phyloP scores from a whole-genome alignment of 2,329 filamentous ascomycete species.

The Fusarium heterosporum region DNA sequence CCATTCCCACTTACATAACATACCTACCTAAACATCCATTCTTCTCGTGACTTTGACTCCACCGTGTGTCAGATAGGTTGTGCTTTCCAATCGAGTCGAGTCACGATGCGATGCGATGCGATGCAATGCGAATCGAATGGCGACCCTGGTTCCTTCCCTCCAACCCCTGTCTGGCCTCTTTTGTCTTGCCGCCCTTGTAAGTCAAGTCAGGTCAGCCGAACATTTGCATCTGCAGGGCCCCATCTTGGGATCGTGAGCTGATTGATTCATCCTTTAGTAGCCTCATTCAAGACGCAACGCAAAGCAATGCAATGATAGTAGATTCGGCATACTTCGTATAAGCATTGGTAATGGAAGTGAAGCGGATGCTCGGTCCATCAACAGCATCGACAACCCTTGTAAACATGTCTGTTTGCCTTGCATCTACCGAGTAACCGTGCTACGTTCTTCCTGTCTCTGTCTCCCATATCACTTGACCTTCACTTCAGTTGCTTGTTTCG shows the following conservation, averaged over 20 bases:
- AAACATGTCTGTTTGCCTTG: not conserved
- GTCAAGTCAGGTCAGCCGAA: constrained; percentile 20
- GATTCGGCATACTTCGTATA: not conserved
- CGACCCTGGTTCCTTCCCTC: constrained; percentile 31
- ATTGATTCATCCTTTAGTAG: constrained; percentile 23
- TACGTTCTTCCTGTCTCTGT: constrained; percentile 25
- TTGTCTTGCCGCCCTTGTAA: constrained; percentile 39
- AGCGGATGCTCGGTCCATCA: constrained; percentile 19
- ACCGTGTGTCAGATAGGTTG: constrained; percentile 22
- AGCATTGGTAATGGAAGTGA: not conserved
- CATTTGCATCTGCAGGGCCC: constrained; percentile 30
- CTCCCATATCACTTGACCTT: constrained; percentile 23
- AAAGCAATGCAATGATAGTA: not conserved
- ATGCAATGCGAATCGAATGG: constrained; percentile 16
- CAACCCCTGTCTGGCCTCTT: constrained; percentile 25
- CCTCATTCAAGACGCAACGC: not conserved
- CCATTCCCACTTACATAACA: constrained; percentile 15
- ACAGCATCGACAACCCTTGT: constrained; percentile 18
- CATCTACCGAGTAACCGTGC: not conserved
- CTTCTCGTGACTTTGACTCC: constrained; percentile 21
- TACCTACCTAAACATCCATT: constrained; percentile 9
- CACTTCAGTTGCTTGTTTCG: constrained; percentile 31
- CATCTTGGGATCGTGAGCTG: constrained; percentile 34
- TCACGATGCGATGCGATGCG: constrained; percentile 9
- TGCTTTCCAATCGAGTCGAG: not conserved